Evolutionary conservation across 305 asterid species (phyloP).

Genomic region (Solanum hybrid): DNA sequence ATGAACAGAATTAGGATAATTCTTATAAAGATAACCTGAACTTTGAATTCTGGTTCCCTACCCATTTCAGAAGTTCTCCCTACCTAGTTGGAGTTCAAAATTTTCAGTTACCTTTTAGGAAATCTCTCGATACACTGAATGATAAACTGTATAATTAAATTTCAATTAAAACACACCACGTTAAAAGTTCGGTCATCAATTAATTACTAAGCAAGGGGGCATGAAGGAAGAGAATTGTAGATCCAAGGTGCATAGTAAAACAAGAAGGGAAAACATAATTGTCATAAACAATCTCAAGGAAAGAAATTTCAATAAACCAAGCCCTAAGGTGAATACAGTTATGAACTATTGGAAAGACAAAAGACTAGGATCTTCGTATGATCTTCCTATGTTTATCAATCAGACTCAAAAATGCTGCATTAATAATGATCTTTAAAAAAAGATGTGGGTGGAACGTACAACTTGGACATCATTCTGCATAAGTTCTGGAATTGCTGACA

Average conservation of each 20-base stretch:
- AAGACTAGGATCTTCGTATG: neutral
- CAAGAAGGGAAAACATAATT: neutral
- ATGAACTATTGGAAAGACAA: neutral
- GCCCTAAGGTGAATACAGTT: neutral
- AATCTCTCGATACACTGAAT: neutral
- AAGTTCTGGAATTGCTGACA: conserved; percentile 75
- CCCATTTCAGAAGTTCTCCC: neutral
- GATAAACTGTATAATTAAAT: neutral
- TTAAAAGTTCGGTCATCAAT: neutral
- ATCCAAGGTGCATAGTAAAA: neutral
- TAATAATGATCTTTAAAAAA: neutral
- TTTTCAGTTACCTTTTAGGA: neutral
- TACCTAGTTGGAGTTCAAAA: neutral
- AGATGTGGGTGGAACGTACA: conserved; percentile 22
- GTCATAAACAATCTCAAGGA: neutral
- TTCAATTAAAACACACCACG: neutral
- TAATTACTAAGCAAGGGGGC: neutral
- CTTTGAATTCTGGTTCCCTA: neutral
- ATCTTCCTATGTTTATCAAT: neutral
- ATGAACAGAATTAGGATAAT: neutral
- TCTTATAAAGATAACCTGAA: neutral
- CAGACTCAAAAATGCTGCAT: neutral
- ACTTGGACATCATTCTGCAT: conserved; percentile 79
- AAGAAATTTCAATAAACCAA: neutral
- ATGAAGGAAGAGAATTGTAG: neutral